Conservation (phyloP, 495 filamentous ascomycete species). For the Thermochaetoides thermophila region DNA sequence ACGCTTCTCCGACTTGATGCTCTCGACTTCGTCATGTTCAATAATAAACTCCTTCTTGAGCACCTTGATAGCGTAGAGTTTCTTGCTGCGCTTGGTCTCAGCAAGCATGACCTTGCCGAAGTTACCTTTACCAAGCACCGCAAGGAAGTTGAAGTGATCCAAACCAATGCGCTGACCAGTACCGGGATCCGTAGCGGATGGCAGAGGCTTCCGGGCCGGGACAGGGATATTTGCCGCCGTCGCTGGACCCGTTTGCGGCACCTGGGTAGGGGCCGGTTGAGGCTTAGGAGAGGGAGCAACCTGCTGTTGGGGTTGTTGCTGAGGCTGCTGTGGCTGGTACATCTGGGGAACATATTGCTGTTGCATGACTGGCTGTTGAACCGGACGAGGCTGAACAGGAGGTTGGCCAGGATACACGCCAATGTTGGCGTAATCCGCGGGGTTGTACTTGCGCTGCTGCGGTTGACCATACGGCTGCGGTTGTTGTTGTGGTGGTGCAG, state of each 20-base stretch:
- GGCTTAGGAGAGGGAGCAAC: conserved; percentile 18
- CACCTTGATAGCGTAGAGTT: conserved; percentile 97
- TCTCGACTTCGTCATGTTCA: conserved; percentile 99
- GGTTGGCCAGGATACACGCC: conserved; percentile 31
- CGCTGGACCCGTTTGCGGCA: conserved; percentile 11
- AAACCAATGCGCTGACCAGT: conserved; percentile 73
- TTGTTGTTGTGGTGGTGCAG: conserved; percentile 28
- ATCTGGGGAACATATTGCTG: conserved; percentile 22
- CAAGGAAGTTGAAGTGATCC: conserved; percentile 98
- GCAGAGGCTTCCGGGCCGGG: conserved; percentile 34
- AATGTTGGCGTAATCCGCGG: conserved; percentile 54
- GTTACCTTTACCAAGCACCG: conserved; percentile 96
- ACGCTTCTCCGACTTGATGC: conserved; percentile 91
- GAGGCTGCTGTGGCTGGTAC: conserved; percentile 13
- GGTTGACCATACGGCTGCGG: conserved; percentile 31
- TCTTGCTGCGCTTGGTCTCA: conserved; percentile 81
- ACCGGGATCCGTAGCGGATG: conserved; percentile 45
- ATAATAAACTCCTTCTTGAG: conserved; percentile 99
- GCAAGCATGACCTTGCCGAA: conserved; percentile 99
- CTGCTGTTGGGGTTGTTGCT: conserved; percentile 27
- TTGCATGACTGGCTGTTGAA: conserved; percentile 16
- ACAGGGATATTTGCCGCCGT: conserved; percentile 22
- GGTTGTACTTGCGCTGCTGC: conserved; percentile 54
- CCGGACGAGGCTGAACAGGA: conserved; percentile 19
- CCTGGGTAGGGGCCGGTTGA: conserved; percentile 23